Conservation (phyloP, 192 early-diverging fungal genomes). For the Pilaira anomala region DNA sequence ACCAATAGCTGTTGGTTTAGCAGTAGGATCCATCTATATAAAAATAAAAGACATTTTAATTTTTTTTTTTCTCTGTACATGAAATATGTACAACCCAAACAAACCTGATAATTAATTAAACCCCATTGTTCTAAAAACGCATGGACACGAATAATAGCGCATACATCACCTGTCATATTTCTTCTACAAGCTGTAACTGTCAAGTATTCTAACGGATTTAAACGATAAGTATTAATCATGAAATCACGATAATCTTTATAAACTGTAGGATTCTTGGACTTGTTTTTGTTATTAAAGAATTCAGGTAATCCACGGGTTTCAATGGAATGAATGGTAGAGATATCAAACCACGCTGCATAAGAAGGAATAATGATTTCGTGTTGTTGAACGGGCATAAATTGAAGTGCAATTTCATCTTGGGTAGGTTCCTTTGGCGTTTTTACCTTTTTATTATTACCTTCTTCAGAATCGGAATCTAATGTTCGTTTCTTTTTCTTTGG, state of each 20-base stretch:
- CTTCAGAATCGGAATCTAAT: background rate
- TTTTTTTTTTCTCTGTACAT: constrained; percentile 51
- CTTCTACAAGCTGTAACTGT: constrained; percentile 97
- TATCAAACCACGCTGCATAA: constrained; percentile 93
- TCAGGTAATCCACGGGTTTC: constrained; percentile 88
- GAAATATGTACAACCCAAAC: constrained; percentile 96
- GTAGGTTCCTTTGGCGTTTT: constrained; percentile 15
- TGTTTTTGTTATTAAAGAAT: constrained; percentile 94
- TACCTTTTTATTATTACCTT: constrained; percentile 2
- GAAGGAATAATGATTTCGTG: constrained; percentile 83
- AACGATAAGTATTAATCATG: constrained; percentile 96
- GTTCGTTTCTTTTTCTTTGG: constrained; percentile 6
- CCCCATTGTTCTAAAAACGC: constrained; percentile 99
- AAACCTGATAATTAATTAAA: constrained; percentile 98
- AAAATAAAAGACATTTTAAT: background rate
- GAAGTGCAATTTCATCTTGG: constrained; percentile 52
- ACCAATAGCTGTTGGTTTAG: constrained; percentile 78
- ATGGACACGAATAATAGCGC: constrained; percentile 97
- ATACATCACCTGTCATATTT: constrained; percentile 97
- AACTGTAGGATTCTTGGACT: constrained; percentile 87
- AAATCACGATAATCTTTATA: constrained; percentile 97
- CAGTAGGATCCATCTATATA: constrained; percentile 83
- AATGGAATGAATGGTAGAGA: constrained; percentile 75
- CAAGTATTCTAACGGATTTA: constrained; percentile 93
- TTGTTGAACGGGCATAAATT: constrained; percentile 64